Percentiles rank a stretch among this genome's conserved stretches.
Conservation (phyloP, 73 alveolate species). For the Stentor roeselii region DNA sequence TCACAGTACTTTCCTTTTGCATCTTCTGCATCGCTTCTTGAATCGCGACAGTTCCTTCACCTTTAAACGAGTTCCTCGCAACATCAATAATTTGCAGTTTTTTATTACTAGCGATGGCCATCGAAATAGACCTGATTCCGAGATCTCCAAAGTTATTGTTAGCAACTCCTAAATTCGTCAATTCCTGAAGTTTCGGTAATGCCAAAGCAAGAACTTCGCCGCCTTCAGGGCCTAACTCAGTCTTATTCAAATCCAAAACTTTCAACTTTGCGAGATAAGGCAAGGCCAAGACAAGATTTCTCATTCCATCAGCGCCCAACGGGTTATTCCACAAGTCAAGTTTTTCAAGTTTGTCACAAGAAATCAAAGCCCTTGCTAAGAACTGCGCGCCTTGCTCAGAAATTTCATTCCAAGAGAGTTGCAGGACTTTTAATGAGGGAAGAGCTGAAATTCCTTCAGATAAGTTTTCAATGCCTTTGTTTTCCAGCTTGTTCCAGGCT, state of each 20-base stretch:
- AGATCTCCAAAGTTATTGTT: neutral
- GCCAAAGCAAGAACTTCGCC: neutral
- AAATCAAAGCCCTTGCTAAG: neutral
- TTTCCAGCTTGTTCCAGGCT: slow-evolving; percentile 4
- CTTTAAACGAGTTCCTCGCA: neutral
- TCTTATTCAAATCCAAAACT: neutral
- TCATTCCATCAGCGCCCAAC: neutral
- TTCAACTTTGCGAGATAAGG: neutral
- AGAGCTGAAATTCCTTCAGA: neutral
- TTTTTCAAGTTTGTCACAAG: neutral
- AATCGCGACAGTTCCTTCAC: neutral
- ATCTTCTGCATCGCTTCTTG: neutral
- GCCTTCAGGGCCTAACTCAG: slow-evolving; percentile 22
- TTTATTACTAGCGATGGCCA: neutral
- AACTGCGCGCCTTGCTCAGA: slow-evolving; percentile 5
- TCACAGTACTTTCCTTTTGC: neutral
- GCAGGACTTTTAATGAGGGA: neutral
- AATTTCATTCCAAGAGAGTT: neutral
- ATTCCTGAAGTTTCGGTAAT: neutral
- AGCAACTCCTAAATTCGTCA: neutral
- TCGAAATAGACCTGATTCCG: neutral
- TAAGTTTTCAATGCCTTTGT: neutral
- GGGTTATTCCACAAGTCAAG: slow-evolving; percentile 19
- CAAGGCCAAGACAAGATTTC: neutral
- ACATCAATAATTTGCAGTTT: slow-evolving; percentile 5